Percentiles rank a stretch among this genome's conserved stretches.
phyloP scores from a whole-genome alignment of 2,329 filamentous ascomycete species.

The Alternaria solani region DNA sequence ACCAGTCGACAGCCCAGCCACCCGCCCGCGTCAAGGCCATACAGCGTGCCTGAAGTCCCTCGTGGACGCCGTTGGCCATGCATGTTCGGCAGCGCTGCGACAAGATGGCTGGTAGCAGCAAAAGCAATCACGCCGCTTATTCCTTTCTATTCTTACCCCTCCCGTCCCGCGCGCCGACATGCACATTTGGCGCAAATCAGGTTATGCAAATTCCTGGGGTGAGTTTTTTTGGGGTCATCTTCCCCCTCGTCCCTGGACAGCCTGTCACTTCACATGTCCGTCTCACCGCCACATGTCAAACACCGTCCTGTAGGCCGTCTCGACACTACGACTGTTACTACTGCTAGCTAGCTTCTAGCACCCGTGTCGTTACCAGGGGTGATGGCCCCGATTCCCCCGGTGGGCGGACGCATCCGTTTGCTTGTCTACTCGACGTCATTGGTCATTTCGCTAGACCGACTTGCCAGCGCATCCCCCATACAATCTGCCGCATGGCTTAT shows the following conservation, averaged over 20 bases:
- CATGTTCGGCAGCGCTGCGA: constrained; percentile 2
- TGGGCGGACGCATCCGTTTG: constrained; percentile 24
- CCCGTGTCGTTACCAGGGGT: constrained; percentile 28
- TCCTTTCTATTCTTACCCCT: constrained; percentile 19
- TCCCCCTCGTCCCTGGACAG: background rate
- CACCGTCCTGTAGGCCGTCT: constrained; percentile 11
- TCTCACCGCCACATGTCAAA: constrained; percentile 16
- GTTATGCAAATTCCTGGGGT: background rate
- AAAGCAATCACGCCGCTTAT: constrained; percentile 8
- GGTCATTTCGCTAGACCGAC: constrained; percentile 14
- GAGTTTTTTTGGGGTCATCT: background rate
- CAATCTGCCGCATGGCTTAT: constrained; percentile 14
- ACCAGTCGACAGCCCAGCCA: constrained; percentile 13
- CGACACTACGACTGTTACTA: constrained; percentile 6
- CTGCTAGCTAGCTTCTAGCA: constrained; percentile 7
- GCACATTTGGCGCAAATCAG: background rate
- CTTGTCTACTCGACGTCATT: constrained; percentile 21
- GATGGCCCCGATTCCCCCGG: constrained; percentile 20
- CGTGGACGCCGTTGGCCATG: constrained; percentile 21
- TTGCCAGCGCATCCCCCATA: constrained; percentile 43
- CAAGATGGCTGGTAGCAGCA: constrained; percentile 12
- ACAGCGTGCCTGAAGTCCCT: constrained; percentile 15
- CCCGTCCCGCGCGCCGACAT: constrained; percentile 1
- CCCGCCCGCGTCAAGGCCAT: constrained; percentile 10
- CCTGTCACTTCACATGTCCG: constrained; percentile 4